Base-by-base conservation (phyloP, 805 yeast genomes). In the Candida montana region DNA sequence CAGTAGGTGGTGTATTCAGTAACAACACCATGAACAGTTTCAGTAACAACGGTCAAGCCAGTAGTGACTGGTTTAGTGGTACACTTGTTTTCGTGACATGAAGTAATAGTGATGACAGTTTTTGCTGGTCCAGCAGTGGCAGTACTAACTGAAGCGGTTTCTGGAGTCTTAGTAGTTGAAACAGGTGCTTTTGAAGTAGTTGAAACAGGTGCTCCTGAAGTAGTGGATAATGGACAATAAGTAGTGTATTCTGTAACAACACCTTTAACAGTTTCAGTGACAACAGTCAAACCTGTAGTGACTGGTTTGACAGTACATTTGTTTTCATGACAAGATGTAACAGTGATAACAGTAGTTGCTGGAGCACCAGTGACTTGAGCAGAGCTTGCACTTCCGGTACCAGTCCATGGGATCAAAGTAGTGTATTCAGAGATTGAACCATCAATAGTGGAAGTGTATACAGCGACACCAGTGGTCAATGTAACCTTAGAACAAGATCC, bases 1-100 rank as follows among this genome's bases (percentile, higher is more conserved):
- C 34, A 32, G n/a, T 32, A 32, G n/a, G 34, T 32, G 19, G 34
- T 32, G 34, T 32, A 32, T 20, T 20, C 24, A 20, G 34, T 32
- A 6, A 32, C 26, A 20, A n/a, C 20, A 20, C 34, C 34, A 7
- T 32, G 16, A 32, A 32, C 34, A 20, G 34, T 32, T 2, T 13
- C 13, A 7, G 34, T 32, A 18, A 32, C 17, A 20, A 20, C 17
- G 20, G 34, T 32, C 3, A 32, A 13, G 20, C 34, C 34, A n/a
- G 34, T 32, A 7, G 34, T 32, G 12, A 32, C 24, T 20, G 20
- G 23, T 16, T 16, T 16, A 18, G 20, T 18, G 20, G 26, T 11
- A 20, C 34, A 30, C 17, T 30, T 20, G 17, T 32, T 20, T 2
- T 13, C 16, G 19, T 8, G 9, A 20, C 34, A 13, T 13, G 23